Percentiles rank a stretch among this genome's conserved stretches.
phyloP scores from a whole-genome alignment of 2,329 filamentous ascomycete species.

The Sporothrix sp. region DNA sequence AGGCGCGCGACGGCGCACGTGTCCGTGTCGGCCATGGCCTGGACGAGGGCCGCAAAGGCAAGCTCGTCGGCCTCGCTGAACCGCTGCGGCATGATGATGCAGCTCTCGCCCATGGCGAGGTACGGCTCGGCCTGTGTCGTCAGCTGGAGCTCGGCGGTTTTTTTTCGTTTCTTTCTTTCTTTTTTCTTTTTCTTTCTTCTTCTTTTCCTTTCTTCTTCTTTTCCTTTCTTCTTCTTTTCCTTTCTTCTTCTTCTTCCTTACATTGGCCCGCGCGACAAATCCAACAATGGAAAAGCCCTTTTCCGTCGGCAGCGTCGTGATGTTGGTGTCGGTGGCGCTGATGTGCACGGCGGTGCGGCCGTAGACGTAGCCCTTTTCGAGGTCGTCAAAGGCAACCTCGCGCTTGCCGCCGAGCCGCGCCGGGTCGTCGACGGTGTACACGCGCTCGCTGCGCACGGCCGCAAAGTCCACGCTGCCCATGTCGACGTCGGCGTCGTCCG shows the following conservation, averaged over 20 bases:
- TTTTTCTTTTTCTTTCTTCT: too few relatives aligned
- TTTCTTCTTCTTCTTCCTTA: slow-evolving; percentile 27
- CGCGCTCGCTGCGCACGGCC: slow-evolving; percentile 64
- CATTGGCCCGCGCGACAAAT: slow-evolving; percentile 66
- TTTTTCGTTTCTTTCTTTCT: background rate
- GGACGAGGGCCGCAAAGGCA: slow-evolving; percentile 80
- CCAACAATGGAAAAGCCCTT: slow-evolving; percentile 74
- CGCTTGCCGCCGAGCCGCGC: slow-evolving; percentile 66
- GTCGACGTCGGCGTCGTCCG: slow-evolving; percentile 41
- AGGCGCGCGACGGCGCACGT: slow-evolving; percentile 79
- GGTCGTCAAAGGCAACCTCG: slow-evolving; percentile 69
- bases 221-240: background rate
- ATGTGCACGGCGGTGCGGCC: slow-evolving; percentile 87
- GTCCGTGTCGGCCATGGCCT: slow-evolving; percentile 74
- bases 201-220: slow-evolving; percentile 41
- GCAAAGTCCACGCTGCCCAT: slow-evolving; percentile 42
- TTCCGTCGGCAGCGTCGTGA: slow-evolving; percentile 75
- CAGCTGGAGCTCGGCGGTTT: too few relatives aligned
- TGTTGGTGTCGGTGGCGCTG: slow-evolving; percentile 71
- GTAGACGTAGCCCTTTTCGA: slow-evolving; percentile 92
- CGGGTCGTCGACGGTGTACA: slow-evolving; percentile 72
- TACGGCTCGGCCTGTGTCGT: slow-evolving; percentile 63
- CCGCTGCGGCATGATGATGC: slow-evolving; percentile 66
- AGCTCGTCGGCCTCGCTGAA: slow-evolving; percentile 74
- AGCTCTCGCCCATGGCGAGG: slow-evolving; percentile 72